Evolutionary conservation across 305 asterid genomes (phyloP), one percentile per base, ranked within the genome.

Genomic region (Solanum hybrid): DNA sequence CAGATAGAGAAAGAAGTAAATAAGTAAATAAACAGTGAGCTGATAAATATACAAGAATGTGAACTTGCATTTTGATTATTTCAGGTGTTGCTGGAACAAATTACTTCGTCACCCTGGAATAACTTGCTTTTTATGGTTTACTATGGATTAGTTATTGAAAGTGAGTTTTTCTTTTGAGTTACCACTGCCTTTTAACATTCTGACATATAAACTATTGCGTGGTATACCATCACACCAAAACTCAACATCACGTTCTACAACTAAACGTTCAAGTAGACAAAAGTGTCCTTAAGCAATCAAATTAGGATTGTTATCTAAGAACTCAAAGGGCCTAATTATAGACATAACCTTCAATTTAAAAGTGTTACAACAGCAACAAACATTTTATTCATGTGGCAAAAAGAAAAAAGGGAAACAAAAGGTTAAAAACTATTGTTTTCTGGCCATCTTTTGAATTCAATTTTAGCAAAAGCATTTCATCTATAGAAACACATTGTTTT

Each of bases 81-180:
- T 92, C 96, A 97, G 99, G 99, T 97, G 91, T 91, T 95, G 93
- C 89, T 96, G 92, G 99, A 97, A 91, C 99, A 97, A 92, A 91
- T 96, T 84, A 96, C 98, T 8, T 80, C 92, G 87, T 97, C 99
- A 39, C 99, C 99, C 41, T 94, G 95, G 98, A 96, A 97, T 95
- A 97, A 97, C 95, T 65, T 97, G 91, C 89, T 96, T 92, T 96
- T 97, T 95, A 96, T 97, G 99, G 20, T 97, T 76, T 96, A 96
- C 95, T 96, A 94, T 80, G 99, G 99, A 4, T 86, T 97, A 39
- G 96, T 94, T 84, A 86, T 97, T 29, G 99, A 97, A 88, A 97
- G 99, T 97, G 91, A 95, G 97, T 92, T 41, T 29, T 33, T 29
- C 11, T 29, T 4, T 83, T 10, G 38, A 83, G 27, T 83, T 83